Evolutionary conservation across 768 basidiomycete genomes (phyloP), one percentile per base, ranked within the genome.

Genomic region (Russula virescens): DNA sequence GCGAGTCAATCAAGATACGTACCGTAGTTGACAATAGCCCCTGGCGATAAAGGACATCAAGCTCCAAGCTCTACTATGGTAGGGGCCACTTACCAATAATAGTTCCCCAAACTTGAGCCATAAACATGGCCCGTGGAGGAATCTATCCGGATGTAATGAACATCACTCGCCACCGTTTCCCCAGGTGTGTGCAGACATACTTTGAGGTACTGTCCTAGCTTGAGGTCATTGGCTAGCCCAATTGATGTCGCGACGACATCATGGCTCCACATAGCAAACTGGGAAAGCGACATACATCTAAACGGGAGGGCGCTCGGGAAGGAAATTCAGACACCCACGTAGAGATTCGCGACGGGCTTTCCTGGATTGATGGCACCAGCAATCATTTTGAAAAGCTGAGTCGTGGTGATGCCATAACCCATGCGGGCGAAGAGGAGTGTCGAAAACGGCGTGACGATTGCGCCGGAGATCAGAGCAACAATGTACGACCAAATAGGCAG

Each of bases 191-290:
- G 8, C 47, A 23, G 16, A 63, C 34, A 26, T 57, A 66, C 64
- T 19, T 67, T 67, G 26, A 67, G 73, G 70, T 85, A 84, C 40
- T 79, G 77, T 45, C 76, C 77, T 42, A 88, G 78, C 69, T 88
- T 88, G 7, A 86, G 73, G 69, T 85, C 83, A 1, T 75, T 74
- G 2, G 83, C 81, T 14, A 85, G 75, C 35, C 67, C 68, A 54
- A 85, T 79, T 0, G 82, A 84, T 35, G 79, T 84, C 19, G 76
- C 72, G 40, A 87, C 75, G 51, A 83, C 80, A 65, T 83, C 83
- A 65, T 85, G 83, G 68, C 83, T 84, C 84, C 84, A 85, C 82
- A 84, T 85, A 0, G 82, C 80, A 72, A 86, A 86, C 83, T 85
- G 49, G 16, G 26, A n/a, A n/a, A 8, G 31, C 3, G n/a, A 5